Conservation (phyloP, 352 stramenopile species). For the Phytophthora quininea region DNA sequence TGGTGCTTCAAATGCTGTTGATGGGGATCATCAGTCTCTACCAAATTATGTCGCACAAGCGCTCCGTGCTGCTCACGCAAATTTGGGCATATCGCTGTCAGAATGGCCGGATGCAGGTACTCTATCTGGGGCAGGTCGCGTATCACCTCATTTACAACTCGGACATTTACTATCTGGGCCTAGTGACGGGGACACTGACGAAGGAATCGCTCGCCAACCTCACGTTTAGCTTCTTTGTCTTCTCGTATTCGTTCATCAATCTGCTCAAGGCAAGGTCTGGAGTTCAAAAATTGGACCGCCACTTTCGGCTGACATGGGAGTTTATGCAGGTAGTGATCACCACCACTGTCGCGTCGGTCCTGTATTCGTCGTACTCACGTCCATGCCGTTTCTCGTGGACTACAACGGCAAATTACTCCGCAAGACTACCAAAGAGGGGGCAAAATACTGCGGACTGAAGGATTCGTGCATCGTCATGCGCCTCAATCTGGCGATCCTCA, state of each 20-base stretch:
- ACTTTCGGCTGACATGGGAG: constrained; percentile 38
- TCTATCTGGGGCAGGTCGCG: constrained; percentile 30
- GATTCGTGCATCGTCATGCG: constrained; percentile 37
- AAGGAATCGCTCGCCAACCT: constrained; percentile 28
- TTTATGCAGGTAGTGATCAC: constrained; percentile 30
- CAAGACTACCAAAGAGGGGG: constrained; percentile 32
- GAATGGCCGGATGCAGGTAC: constrained; percentile 30
- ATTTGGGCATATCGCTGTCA: constrained; percentile 42
- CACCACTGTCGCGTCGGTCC: constrained; percentile 4
- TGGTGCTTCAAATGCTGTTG: constrained; percentile 34
- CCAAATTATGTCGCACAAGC: constrained; percentile 37
- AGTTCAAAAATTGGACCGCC: constrained; percentile 27
- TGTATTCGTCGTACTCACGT: constrained; percentile 23
- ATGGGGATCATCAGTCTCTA: constrained; percentile 37
- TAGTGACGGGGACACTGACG: constrained; percentile 31
- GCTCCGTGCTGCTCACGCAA: constrained; percentile 34
- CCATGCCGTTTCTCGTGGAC: constrained; percentile 22
- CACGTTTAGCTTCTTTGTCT: constrained; percentile 33
- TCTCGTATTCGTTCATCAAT: constrained; percentile 40
- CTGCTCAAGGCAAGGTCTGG: constrained; percentile 29
- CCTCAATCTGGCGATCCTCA: constrained; percentile 25
- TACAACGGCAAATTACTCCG: constrained; percentile 36
- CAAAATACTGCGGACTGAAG: constrained; percentile 27
- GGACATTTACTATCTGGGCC: constrained; percentile 30
- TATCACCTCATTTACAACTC: constrained; percentile 32